Percentiles rank a stretch among this genome's conserved stretches.
Evolutionary conservation across 1,284 basidiomycete species (phyloP).

Genomic region (Ganoderma boninense): DNA sequence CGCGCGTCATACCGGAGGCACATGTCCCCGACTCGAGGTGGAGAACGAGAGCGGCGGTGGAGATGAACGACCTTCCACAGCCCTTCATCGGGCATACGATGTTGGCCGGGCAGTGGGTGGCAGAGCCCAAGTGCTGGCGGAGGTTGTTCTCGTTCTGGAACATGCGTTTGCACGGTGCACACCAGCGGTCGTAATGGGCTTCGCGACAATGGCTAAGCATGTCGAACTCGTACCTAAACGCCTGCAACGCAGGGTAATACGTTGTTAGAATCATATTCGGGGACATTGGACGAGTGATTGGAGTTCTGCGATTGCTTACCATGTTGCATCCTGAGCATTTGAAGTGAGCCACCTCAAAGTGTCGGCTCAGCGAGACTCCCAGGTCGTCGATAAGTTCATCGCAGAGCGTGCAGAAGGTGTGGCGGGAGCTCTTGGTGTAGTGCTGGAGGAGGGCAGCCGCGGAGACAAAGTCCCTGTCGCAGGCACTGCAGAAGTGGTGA

Average conservation of each 20-base stretch:
- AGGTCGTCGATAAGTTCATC: slow-evolving; percentile 32
- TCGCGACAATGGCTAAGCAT: slow-evolving; percentile 37
- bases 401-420: slow-evolving; percentile 40
- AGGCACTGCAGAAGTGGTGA: slow-evolving; percentile 47
- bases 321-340: slow-evolving; percentile 26
- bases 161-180: slow-evolving; percentile 36
- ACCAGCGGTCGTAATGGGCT: slow-evolving; percentile 37
- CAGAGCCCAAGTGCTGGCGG: slow-evolving; percentile 37
- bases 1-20: slow-evolving; percentile 41
- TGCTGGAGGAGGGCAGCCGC: slow-evolving; percentile 30
- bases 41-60: slow-evolving; percentile 39
- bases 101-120: slow-evolving; percentile 12
- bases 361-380: slow-evolving; percentile 24
- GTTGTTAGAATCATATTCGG: too few relatives aligned
- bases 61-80: slow-evolving; percentile 41
- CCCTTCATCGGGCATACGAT: slow-evolving; percentile 30
- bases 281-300: too few relatives aligned
- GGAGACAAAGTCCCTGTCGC: slow-evolving; percentile 36
- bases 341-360: slow-evolving; percentile 28
- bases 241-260: background rate
- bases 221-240: slow-evolving; percentile 7
- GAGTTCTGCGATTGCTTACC: slow-evolving; percentile 34
- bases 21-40: slow-evolving; percentile 45
- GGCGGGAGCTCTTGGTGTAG: slow-evolving; percentile 34
- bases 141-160: slow-evolving; percentile 40